Conservation (phyloP, 306 rosid genomes). For the Bauhinia variegata region DNA sequence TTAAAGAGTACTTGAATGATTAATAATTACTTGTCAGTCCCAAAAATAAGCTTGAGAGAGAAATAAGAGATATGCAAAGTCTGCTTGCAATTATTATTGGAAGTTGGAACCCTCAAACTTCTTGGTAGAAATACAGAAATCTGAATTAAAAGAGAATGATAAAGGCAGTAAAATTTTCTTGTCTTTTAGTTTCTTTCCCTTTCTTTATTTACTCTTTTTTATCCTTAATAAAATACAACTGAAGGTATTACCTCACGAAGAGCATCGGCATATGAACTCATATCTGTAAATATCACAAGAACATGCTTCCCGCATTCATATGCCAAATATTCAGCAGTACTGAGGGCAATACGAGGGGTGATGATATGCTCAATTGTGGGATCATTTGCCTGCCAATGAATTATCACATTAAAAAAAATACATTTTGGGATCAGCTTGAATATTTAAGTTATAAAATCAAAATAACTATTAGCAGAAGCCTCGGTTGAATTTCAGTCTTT, state of each 20-base stretch:
- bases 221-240: slow-evolving; percentile 8
- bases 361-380: slow-evolving; percentile 99
- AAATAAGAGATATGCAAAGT: slow-evolving; percentile 18
- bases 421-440: slow-evolving; percentile 20
- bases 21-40: slow-evolving; percentile 20
- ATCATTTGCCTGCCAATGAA: slow-evolving; percentile 87
- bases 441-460: slow-evolving; percentile 21
- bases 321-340: slow-evolving; percentile 98
- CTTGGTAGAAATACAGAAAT: not conserved
- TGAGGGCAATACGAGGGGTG: slow-evolving; percentile 99
- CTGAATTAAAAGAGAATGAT: slow-evolving; percentile 13
- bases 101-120: slow-evolving; percentile 16
- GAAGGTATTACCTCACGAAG: slow-evolving; percentile 89
- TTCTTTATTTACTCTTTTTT: slow-evolving; percentile 5
- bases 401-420: slow-evolving; percentile 29
- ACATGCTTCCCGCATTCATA: slow-evolving; percentile 99
- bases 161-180: slow-evolving; percentile 16
- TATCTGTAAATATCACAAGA: slow-evolving; percentile 97
- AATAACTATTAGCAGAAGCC: not conserved
- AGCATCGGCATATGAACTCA: slow-evolving; percentile 99
- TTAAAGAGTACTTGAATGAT: slow-evolving; percentile 5
- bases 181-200: not conserved
- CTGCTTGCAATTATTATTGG: slow-evolving; percentile 17
- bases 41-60: not conserved
- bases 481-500: slow-evolving; percentile 7